Conservation (phyloP, 495 filamentous ascomycete species). For the Penicillium daleae region DNA sequence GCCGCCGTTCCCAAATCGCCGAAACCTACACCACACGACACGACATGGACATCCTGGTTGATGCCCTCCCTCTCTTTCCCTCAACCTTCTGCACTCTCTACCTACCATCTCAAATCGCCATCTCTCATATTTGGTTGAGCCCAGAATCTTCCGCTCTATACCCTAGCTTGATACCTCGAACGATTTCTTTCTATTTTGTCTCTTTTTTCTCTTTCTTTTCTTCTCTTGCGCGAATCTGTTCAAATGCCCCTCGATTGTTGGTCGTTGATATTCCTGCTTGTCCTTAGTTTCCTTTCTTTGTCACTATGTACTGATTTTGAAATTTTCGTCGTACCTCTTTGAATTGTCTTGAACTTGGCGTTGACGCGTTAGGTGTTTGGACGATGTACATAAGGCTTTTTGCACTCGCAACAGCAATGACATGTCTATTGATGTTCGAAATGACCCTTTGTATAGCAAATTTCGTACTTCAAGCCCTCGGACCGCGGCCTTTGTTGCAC, state of each 20-base stretch:
- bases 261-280: neutral
- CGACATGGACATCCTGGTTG: conserved; percentile 16
- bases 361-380: conserved; percentile 17
- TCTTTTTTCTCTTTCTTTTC: neutral
- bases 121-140: conserved; percentile 22
- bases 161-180: conserved; percentile 25
- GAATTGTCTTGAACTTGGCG: conserved; percentile 13
- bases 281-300: conserved; percentile 5
- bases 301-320: conserved; percentile 6
- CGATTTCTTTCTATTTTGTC: conserved; percentile 6
- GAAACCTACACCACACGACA: neutral
- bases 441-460: neutral
- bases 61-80: conserved; percentile 13
- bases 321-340: neutral
- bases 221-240: neutral
- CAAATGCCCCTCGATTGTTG: neutral
- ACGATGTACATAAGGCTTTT: conserved; percentile 30
- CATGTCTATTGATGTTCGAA: neutral
- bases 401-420: conserved; percentile 21
- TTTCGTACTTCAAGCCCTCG: neutral
- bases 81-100: conserved; percentile 6
- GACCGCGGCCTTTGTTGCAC: neutral
- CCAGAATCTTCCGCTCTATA: conserved; percentile 25
- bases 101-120: conserved; percentile 11
- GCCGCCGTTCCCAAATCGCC: neutral